Conservation (phyloP, 495 filamentous ascomycete genomes). For the Aspergillus bertholletiae region DNA sequence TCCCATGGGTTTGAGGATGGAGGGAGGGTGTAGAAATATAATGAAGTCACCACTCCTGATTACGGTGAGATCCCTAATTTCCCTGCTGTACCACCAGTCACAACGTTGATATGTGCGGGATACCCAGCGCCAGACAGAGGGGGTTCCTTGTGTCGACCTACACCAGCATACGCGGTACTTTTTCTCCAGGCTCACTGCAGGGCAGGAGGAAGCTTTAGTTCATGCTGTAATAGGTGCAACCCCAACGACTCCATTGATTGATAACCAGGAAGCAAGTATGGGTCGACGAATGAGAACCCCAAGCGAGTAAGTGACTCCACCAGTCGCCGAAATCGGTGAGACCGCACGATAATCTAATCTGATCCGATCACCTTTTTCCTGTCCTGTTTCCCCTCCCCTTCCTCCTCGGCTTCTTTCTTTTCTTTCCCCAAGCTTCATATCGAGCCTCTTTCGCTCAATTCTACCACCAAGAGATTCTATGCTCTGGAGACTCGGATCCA, state of each 20-base stretch:
- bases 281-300: constrained; percentile 9
- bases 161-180: neutral
- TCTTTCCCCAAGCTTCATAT: neutral
- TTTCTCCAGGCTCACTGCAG: neutral
- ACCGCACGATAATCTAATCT: constrained; percentile 39
- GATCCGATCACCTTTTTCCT: constrained; percentile 39
- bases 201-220: neutral
- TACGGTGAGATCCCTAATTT: too few species aligned
- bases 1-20: neutral
- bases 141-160: neutral
- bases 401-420: constrained; percentile 6
- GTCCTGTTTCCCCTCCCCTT: constrained; percentile 6
- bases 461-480: neutral
- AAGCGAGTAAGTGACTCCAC: neutral
- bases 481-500: neutral
- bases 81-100: too few species aligned
- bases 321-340: constrained; percentile 24
- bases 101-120: neutral
- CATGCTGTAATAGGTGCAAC: constrained; percentile 3
- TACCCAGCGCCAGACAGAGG: too few species aligned
- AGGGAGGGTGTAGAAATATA: too few species aligned
- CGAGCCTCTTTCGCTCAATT: neutral
- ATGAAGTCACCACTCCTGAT: neutral
- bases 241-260: constrained; percentile 8
- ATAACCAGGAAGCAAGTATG: constrained; percentile 6